Evolutionary conservation across 2,329 filamentous ascomycete genomes (phyloP).

Genomic region (Apiospora marii): DNA sequence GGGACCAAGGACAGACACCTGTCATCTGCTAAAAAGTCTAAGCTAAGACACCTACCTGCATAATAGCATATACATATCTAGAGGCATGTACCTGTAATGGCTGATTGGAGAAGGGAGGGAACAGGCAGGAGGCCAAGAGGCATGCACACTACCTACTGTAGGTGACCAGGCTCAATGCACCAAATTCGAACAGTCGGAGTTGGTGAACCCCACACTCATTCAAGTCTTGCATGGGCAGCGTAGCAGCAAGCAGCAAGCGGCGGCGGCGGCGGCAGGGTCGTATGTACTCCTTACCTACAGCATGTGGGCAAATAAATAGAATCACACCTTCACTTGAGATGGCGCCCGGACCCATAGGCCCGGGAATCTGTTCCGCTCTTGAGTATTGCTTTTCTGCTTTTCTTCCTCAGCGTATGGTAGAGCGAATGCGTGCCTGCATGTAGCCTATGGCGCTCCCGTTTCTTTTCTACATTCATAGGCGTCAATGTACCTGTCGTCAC

Average conservation of each 20-base stretch:
- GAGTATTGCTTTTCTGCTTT: background rate
- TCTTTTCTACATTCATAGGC: background rate
- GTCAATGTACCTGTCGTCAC: constrained; percentile 1
- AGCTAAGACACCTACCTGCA: background rate
- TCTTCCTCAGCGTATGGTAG: background rate
- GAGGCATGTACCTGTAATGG: background rate
- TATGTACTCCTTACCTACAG: constrained; percentile 2
- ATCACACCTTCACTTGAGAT: background rate
- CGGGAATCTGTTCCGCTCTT: constrained; percentile 8
- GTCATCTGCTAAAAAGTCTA: background rate
- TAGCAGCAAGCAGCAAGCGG: background rate
- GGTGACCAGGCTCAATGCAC: constrained; percentile 1
- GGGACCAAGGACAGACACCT: background rate
- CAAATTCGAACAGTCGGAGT: constrained; percentile 5
- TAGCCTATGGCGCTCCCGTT: background rate
- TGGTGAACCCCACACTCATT: background rate
- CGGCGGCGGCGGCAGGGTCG: background rate
- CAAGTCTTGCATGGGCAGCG: background rate
- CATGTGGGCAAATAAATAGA: background rate
- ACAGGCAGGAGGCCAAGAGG: background rate
- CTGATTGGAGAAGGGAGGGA: background rate
- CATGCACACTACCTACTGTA: background rate
- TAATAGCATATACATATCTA: background rate
- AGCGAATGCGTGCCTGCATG: constrained; percentile 1
- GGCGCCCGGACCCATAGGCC: background rate